phyloP scores from a whole-genome alignment of 495 filamentous ascomycete species.

The Chlorociboria aeruginascens region DNA sequence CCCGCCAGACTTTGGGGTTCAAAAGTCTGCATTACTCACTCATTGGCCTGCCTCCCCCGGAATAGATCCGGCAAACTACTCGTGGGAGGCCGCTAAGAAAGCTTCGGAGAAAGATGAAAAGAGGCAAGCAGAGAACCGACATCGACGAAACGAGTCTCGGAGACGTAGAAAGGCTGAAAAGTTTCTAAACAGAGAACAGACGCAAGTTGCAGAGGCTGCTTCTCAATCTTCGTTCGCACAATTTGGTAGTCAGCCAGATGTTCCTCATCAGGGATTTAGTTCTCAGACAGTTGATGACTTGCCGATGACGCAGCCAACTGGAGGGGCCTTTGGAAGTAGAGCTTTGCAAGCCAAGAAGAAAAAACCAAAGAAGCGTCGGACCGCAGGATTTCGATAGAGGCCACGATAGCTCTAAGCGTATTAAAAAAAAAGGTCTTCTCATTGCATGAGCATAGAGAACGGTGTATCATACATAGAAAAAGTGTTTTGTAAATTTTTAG shows the following conservation, averaged over 20 bases:
- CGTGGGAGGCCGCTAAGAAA: slow-evolving; percentile 5
- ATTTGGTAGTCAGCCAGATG: slow-evolving; percentile 14
- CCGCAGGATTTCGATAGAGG: slow-evolving; percentile 11
- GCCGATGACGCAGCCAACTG: slow-evolving; percentile 31
- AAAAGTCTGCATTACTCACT: slow-evolving; percentile 3
- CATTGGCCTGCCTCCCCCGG: slow-evolving; percentile 17
- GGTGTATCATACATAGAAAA: no score
- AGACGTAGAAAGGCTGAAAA: slow-evolving; percentile 10
- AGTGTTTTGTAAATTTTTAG: not conserved
- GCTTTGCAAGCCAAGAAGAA: slow-evolving; percentile 21
- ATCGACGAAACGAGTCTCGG: slow-evolving; percentile 1
- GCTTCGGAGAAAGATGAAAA: not conserved
- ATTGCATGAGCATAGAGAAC: no score
- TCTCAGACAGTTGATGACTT: slow-evolving; percentile 14
- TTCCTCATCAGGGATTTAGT: slow-evolving; percentile 3
- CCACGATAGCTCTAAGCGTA: not conserved
- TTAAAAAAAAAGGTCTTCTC: no score
- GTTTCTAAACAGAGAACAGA: slow-evolving; percentile 5
- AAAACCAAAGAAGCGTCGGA: slow-evolving; percentile 17
- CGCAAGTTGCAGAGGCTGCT: not conserved
- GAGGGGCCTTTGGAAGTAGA: slow-evolving; percentile 26
- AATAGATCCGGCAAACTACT: slow-evolving; percentile 14
- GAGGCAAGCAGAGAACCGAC: slow-evolving; percentile 3
- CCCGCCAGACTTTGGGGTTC: slow-evolving; percentile 3
- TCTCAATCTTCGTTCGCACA: slow-evolving; percentile 4